Conservation (phyloP, 441 rosid genomes). For the Gossypium davidsonii region DNA sequence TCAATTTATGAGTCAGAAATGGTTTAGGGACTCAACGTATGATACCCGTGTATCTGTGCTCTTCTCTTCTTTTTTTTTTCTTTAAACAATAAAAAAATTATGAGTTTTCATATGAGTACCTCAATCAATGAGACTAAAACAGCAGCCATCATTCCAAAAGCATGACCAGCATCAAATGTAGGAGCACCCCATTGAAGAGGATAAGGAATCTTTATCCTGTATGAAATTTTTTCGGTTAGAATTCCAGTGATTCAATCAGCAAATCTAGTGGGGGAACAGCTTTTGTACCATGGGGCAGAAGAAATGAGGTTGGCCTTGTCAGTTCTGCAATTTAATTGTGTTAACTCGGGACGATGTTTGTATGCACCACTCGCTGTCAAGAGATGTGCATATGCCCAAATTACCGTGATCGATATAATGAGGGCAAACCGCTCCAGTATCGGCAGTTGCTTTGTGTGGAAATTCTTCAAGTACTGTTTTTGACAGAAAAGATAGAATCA, state of each 20-base stretch:
- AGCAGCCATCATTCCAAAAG: constrained; percentile 99
- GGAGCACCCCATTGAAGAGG: constrained; percentile 99
- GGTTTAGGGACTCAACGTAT: no score
- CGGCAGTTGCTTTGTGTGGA: constrained; percentile 59
- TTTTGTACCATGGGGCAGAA: constrained; percentile 62
- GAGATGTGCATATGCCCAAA: constrained; percentile 96
- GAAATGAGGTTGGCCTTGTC: constrained; percentile 96
- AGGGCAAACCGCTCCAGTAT: constrained; percentile 84
- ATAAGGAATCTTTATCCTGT: constrained; percentile 94
- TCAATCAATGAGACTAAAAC: constrained; percentile 86
- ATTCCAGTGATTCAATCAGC: neutral
- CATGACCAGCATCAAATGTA: constrained; percentile 94
- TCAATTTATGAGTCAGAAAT: neutral
- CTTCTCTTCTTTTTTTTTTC: no score
- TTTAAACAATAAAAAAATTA: neutral
- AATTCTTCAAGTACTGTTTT: constrained; percentile 77
- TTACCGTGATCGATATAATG: constrained; percentile 60
- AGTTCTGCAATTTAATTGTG: constrained; percentile 85
- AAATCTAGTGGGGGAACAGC: neutral
- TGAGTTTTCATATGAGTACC: constrained; percentile 36
- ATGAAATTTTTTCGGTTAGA: neutral
- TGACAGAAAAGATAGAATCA: neutral
- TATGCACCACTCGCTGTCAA: constrained; percentile 97
- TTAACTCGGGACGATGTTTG: constrained; percentile 70
- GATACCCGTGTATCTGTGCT: no score